Conservation (phyloP, 805 yeast genomes). For the Komagataella kurtzmanii region DNA sequence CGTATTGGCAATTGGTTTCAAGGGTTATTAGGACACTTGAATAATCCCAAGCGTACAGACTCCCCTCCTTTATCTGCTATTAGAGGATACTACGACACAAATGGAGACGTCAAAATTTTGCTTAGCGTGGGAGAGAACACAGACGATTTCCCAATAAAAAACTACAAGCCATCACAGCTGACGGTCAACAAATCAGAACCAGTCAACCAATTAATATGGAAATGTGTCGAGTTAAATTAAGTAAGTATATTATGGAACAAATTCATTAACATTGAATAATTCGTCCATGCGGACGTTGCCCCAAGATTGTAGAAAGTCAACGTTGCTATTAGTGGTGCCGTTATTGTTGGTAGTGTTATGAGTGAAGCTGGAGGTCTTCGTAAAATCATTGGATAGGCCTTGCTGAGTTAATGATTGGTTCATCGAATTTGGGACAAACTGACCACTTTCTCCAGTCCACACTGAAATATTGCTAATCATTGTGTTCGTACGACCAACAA, state of each 20-base stretch:
- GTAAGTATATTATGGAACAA: background rate
- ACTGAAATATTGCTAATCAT: constrained; percentile 50
- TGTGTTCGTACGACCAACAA: constrained; percentile 35
- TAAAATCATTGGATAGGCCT: background rate
- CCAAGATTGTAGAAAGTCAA: constrained; percentile 11
- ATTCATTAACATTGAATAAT: background rate
- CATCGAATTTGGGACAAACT: constrained; percentile 19
- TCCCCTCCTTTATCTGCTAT: background rate
- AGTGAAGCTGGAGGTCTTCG: background rate
- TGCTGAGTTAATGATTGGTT: background rate
- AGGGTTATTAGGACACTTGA: constrained; percentile 20
- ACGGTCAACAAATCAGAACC: background rate
- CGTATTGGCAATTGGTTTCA: constrained; percentile 38
- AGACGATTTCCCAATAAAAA: background rate
- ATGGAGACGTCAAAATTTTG: constrained; percentile 3
- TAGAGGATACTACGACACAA: background rate
- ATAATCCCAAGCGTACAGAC: background rate
- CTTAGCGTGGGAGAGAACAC: background rate
- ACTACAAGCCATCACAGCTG: background rate
- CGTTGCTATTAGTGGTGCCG: constrained; percentile 1
- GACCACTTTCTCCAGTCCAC: constrained; percentile 41
- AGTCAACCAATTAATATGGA: background rate
- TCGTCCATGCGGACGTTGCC: constrained; percentile 1
- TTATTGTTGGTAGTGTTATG: constrained; percentile 1
- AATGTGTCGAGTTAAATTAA: background rate